phyloP scores from a whole-genome alignment of 2,329 filamentous ascomycete genomes.

The Ceratocystis alfenasii region DNA sequence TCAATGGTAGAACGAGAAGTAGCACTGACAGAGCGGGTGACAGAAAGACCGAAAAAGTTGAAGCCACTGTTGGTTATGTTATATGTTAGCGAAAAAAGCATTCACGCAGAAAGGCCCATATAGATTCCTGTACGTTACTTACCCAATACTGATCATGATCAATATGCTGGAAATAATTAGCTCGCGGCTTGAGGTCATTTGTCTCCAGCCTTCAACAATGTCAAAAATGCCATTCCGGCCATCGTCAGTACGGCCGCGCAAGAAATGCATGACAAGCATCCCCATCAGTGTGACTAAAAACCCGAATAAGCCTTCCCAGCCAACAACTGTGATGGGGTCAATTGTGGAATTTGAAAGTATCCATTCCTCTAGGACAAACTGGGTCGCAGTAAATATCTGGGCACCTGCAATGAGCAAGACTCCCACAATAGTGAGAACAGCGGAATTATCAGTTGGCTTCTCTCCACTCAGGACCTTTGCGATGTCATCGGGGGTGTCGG shows the following conservation, averaged over 20 bases:
- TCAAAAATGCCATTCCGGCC: slow-evolving; percentile 82
- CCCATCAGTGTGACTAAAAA: slow-evolving; percentile 64
- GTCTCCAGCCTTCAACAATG: slow-evolving; percentile 68
- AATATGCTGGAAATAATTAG: slow-evolving; percentile 68
- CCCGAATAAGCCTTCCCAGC: slow-evolving; percentile 92
- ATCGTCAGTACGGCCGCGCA: slow-evolving; percentile 60
- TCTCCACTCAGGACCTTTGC: slow-evolving; percentile 29
- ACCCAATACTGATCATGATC: slow-evolving; percentile 98
- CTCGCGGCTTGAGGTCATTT: slow-evolving; percentile 59
- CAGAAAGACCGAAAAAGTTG: slow-evolving; percentile 95
- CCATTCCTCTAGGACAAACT: slow-evolving; percentile 93
- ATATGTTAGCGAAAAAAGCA: slow-evolving; percentile 23
- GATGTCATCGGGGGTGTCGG: slow-evolving; percentile 37
- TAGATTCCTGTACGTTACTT: slow-evolving; percentile 26
- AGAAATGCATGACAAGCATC: slow-evolving; percentile 69
- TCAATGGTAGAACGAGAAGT: slow-evolving; percentile 94
- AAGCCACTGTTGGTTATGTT: slow-evolving; percentile 54
- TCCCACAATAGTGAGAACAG: slow-evolving; percentile 58
- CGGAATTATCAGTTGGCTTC: slow-evolving; percentile 30
- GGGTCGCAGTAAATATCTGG: slow-evolving; percentile 91
- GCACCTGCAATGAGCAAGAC: slow-evolving; percentile 84
- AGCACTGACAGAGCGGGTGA: slow-evolving; percentile 78
- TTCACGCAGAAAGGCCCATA: neutral
- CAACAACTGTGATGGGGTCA: slow-evolving; percentile 80
- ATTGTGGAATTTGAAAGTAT: slow-evolving; percentile 56